Base-by-base conservation (phyloP, 257 asterid species). In the Misopates orontium region DNA sequence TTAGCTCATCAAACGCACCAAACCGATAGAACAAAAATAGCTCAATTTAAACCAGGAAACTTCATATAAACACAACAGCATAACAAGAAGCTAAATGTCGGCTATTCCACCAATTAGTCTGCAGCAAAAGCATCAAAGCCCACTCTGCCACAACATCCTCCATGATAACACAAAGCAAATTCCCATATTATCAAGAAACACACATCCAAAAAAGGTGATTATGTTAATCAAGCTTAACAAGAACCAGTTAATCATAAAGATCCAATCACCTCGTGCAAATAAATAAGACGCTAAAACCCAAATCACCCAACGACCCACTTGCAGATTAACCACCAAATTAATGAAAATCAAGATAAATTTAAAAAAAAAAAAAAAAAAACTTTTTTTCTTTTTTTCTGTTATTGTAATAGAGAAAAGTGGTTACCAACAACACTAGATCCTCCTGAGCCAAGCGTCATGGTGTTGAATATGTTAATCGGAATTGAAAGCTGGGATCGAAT, bases 381-480 rank as follows among this genome's bases (percentile, higher is more conserved):
- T n/a, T n/a, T n/a, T n/a, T n/a, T n/a, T n/a, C n/a, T n/a, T n/a
- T n/a, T n/a, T n/a, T n/a, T n/a, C n/a, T 22, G 28, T 8, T 5
- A 39, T 44, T 4, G 20, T 11, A 3, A 10, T 10, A 57, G 49
- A 58, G 56, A 50, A 25, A 66, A 67, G 1, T 41, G 39, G 72
- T 71, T 64, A 89, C 96, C 96, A 52, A 89, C 95, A n/a, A 83
- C 84, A 75, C 90, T 83, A 73, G 96, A 89, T 84, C 88, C 95
- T 78, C 87, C 92, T 41, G 96, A 85, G 68, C 96, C 89, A 58
- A 84, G 91, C 64, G 93, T 77, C 96, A 86, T 89, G 67, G 60
- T 41, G 70, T 4, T 5, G 28, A 22, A 41, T 2, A 56, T 24
- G 45, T 2, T 16, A 71, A 71, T 63, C 20, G 64, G 76, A 36